Evolutionary conservation across 352 stramenopile species (phyloP).

Genomic region (Phytophthora sojae): DNA sequence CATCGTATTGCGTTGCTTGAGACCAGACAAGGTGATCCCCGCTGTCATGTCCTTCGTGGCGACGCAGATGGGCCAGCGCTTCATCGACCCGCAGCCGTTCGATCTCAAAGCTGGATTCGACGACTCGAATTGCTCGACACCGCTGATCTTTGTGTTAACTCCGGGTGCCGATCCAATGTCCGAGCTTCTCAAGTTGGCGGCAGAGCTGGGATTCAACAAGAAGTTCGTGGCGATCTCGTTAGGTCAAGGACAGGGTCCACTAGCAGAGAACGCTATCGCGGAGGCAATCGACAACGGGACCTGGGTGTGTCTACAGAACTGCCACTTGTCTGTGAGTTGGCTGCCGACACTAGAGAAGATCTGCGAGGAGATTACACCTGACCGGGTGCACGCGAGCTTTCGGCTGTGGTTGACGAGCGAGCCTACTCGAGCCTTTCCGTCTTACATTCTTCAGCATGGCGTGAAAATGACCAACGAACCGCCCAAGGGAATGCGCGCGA

Average conservation of each 20-base stretch:
- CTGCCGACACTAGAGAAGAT: slow-evolving; percentile 95
- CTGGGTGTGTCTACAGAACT: slow-evolving; percentile 97
- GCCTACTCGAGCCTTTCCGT: slow-evolving; percentile 93
- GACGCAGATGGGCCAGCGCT: slow-evolving; percentile 89
- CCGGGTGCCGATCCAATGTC: slow-evolving; percentile 95
- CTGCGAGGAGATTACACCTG: slow-evolving; percentile 93
- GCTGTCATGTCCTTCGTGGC: slow-evolving; percentile 93
- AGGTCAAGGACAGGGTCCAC: slow-evolving; percentile 93
- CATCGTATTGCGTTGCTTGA: slow-evolving; percentile 91
- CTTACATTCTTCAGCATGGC: slow-evolving; percentile 93
- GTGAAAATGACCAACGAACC: slow-evolving; percentile 98
- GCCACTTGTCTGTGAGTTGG: slow-evolving; percentile 95
- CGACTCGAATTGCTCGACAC: slow-evolving; percentile 94
- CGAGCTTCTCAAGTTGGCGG: slow-evolving; percentile 93
- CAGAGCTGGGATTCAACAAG: slow-evolving; percentile 92
- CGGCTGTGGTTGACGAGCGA: slow-evolving; percentile 95
- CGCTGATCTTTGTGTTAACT: slow-evolving; percentile 96
- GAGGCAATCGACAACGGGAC: slow-evolving; percentile 93
- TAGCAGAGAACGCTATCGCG: slow-evolving; percentile 93
- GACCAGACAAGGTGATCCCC: slow-evolving; percentile 94
- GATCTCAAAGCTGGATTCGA: slow-evolving; percentile 93
- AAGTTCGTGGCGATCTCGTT: slow-evolving; percentile 95
- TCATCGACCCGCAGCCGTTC: slow-evolving; percentile 95
- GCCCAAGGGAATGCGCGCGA: slow-evolving; percentile 94
- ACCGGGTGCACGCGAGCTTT: slow-evolving; percentile 93